Percentiles rank a stretch among this genome's conserved stretches.
These are phyloP conservation scores for Lizonia empirigonia DNA, from an alignment of 2,329 filamentous ascomycete species.

Conservation along the genomic window DNA sequence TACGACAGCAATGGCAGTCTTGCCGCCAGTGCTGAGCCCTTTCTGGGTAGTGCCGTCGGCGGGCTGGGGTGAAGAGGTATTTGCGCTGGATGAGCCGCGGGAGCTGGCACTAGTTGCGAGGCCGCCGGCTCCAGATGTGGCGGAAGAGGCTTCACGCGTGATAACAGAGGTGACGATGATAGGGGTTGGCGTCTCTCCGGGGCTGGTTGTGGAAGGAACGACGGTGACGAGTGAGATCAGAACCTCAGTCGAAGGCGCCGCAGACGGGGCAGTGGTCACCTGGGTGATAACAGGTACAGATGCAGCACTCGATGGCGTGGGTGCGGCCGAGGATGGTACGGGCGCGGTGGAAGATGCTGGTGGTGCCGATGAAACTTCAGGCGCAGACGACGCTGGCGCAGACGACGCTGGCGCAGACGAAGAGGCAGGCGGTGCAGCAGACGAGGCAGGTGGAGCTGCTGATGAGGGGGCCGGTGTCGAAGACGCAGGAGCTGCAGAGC, in stretches of 20 bases:
- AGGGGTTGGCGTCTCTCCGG: conserved; percentile 27
- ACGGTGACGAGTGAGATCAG: conserved; percentile 29
- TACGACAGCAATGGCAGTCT: conserved; percentile 90
- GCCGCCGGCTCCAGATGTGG: conserved; percentile 13
- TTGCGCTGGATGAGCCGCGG: conserved; percentile 16
- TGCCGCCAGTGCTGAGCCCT: conserved; percentile 67
- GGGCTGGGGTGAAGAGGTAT: conserved; percentile 19
- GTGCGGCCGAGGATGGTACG: conserved; percentile 11
- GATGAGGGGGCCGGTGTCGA: conserved; percentile 19
- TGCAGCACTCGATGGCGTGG: conserved; percentile 20
- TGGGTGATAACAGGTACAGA: conserved; percentile 19
- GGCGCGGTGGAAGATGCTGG: conserved; percentile 52
- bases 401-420: conserved; percentile 18
- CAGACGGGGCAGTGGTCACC: conserved; percentile 33
- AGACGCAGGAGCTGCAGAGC: conserved; percentile 17
- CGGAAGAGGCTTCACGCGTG: conserved; percentile 13
- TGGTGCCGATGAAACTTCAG: conserved; percentile 37
- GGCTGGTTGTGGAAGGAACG: conserved; percentile 25
- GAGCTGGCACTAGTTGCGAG: conserved; percentile 18
- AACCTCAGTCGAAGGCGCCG: conserved; percentile 26
- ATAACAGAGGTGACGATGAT: conserved; percentile 26
- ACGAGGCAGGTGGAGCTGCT: conserved; percentile 25
- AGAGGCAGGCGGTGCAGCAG: conserved; percentile 22
- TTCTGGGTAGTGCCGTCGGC: conserved; percentile 17
- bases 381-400: conserved; percentile 16